Base-by-base conservation (phyloP, 148 eudicot species). In the Cornus suecica region DNA sequence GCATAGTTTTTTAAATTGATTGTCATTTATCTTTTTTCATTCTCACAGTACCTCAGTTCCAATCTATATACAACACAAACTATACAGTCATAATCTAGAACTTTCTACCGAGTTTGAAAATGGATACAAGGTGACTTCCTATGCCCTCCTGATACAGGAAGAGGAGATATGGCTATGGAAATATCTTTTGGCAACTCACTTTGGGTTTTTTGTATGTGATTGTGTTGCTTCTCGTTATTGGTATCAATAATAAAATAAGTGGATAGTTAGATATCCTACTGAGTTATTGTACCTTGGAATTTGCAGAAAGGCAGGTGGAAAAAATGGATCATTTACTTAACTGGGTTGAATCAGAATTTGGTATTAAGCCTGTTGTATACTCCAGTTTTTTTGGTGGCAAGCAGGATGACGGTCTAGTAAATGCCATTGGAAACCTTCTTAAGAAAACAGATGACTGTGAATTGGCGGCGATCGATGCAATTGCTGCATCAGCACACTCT, bases 321-420 rank as follows among this genome's bases (percentile, higher is more conserved):
- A 94, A 94, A 82, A 83, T 94, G 41, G 90, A 87, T 85, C 99
- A 96, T 73, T 69, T 94, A 45, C 91, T 94, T 52, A 74, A 84
- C 24, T 94, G 99, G 99, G 78, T 92, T 70, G 91, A 94, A 75
- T 83, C 89, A 26, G 99, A 94, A 79, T 92, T 94, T 74, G 97
- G 99, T 71, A 85, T 68, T 81, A 90, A 92, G 86, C 97, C 99
- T 65, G 84, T 85, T 71, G 85, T 89, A 60, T 80, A 92, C 83
- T 78, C 99, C 81, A 78, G 89, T 80, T 88, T 92, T 79, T 90
- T 88, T 83, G 99, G 96, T 77, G 99, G 97, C 27, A 89, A 89
- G 84, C 99, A 94, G 77, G 94, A 89, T 25, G 88, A 88, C 48
- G 90, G 92, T 74, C 97, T 94, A 74, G 89, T 84, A 24, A 86